Percentiles rank a stretch among this genome's conserved stretches.
phyloP scores from a whole-genome alignment of 768 basidiomycete genomes.

The Solioccasus polychromus region DNA sequence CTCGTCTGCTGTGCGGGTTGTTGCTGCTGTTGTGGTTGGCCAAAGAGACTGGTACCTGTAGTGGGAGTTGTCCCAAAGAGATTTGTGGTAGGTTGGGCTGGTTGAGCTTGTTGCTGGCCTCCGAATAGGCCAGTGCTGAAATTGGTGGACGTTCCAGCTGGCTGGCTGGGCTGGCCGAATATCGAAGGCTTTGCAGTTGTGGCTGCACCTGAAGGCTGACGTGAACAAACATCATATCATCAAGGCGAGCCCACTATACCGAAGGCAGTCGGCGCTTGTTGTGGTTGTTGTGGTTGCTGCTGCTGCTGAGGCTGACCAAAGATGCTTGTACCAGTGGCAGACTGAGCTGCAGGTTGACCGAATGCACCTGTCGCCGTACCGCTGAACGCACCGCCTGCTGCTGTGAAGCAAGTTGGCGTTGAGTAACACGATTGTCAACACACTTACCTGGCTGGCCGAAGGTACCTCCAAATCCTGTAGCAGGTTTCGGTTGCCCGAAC shows the following conservation, averaged over 20 bases:
- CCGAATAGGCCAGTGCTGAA: constrained; percentile 34
- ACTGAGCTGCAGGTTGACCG: constrained; percentile 27
- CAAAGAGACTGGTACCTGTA: constrained; percentile 31
- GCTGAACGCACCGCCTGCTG: constrained; percentile 23
- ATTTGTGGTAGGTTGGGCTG: constrained; percentile 22
- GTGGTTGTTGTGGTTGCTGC: no score
- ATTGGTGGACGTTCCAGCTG: constrained; percentile 32
- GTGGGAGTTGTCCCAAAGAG: constrained; percentile 30
- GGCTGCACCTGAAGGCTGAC: constrained; percentile 24
- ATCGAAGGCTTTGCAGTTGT: constrained; percentile 43
- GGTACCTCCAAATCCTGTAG: constrained; percentile 26
- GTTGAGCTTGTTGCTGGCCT: constrained; percentile 26
- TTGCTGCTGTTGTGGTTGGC: constrained; percentile 32
- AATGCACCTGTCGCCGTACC: constrained; percentile 21
- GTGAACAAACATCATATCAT: not conserved
- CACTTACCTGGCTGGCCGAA: constrained; percentile 27
- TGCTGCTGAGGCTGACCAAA: constrained; percentile 40
- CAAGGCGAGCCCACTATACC: constrained; percentile 37
- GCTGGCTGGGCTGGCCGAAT: constrained; percentile 48
- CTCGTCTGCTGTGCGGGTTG: constrained; percentile 39
- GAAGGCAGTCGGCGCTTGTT: constrained; percentile 37
- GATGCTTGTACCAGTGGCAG: constrained; percentile 21
- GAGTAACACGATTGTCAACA: not conserved
- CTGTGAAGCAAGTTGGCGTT: constrained; percentile 4
- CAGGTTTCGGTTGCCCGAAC: constrained; percentile 33